phyloP scores from a whole-genome alignment of 495 filamentous ascomycete species.

The Aspergillus biplanus region DNA sequence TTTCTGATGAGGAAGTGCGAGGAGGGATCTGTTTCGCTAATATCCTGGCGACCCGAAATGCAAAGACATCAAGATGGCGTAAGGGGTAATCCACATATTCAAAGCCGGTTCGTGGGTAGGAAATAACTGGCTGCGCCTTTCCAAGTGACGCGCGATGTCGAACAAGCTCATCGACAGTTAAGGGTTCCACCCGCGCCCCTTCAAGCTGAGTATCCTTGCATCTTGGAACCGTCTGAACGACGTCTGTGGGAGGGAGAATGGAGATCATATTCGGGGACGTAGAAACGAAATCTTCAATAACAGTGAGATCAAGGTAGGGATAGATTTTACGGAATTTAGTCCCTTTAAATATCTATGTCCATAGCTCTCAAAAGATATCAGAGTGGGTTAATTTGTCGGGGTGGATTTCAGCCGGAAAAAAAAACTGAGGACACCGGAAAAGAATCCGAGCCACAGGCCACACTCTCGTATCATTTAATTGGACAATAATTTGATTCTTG shows the following conservation, averaged over 20 bases:
- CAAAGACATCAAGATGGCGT: constrained; percentile 37
- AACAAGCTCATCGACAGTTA: constrained; percentile 37
- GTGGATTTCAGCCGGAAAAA: constrained; percentile 14
- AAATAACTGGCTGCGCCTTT: constrained; percentile 32
- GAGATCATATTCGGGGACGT: constrained; percentile 18
- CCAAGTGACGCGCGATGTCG: constrained; percentile 32
- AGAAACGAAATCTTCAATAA: not conserved
- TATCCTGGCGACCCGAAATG: constrained; percentile 33
- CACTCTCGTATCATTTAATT: not conserved
- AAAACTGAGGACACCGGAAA: constrained; percentile 13
- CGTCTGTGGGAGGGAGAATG: constrained; percentile 14
- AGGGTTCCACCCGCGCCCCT: constrained; percentile 11
- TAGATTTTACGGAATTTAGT: not conserved
- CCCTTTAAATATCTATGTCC: not conserved
- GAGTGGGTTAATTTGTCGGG: not conserved
- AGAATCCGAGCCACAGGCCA: constrained; percentile 8
- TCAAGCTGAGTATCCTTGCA: not conserved
- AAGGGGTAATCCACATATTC: constrained; percentile 39
- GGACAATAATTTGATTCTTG: not conserved
- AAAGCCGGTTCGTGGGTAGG: constrained; percentile 30
- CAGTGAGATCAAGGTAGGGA: not conserved
- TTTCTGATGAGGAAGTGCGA: constrained; percentile 28
- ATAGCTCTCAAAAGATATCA: not conserved
- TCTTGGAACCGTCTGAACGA: constrained; percentile 11
- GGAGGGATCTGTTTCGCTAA: constrained; percentile 24